Percentiles rank a stretch among this genome's conserved stretches.
These are phyloP conservation scores for Sugiyamaella qingdaonensis DNA, from an alignment of 805 yeast species.

Conservation along the genomic window DNA sequence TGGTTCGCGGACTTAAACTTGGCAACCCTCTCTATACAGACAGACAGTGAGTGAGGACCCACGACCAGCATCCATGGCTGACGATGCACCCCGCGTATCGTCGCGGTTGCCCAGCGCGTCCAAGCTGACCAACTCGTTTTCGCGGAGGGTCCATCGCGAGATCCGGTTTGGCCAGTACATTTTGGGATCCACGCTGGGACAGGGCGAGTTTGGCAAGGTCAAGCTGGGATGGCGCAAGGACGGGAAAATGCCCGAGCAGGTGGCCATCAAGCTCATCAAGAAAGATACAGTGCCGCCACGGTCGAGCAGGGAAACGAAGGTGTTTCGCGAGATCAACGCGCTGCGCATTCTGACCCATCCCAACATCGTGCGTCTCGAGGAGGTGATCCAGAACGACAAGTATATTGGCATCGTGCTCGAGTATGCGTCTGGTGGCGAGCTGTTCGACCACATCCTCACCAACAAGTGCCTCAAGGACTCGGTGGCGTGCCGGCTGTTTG, in stretches of 20 bases:
- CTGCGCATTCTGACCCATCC: conserved; percentile 79
- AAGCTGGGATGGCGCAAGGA: conserved; percentile 93
- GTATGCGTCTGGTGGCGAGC: conserved; percentile 96
- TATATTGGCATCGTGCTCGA: conserved; percentile 95
- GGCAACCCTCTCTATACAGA: too few species aligned
- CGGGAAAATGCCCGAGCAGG: conserved; percentile 48
- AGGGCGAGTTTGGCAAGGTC: conserved; percentile 98
- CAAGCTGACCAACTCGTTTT: conserved; percentile 26
- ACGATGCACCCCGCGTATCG: conserved; percentile 23
- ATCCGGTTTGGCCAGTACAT: conserved; percentile 81
- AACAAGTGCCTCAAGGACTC: conserved; percentile 84
- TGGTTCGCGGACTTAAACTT: not conserved
- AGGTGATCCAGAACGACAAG: conserved; percentile 88
- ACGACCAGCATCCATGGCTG: not conserved
- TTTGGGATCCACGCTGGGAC: conserved; percentile 90
- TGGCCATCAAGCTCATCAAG: conserved; percentile 84
- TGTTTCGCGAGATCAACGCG: conserved; percentile 90
- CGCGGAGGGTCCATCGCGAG: conserved; percentile 30
- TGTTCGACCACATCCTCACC: conserved; percentile 85
- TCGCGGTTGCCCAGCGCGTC: conserved; percentile 26
- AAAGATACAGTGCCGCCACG: conserved; percentile 85
- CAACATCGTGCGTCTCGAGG: conserved; percentile 85
- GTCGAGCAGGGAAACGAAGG: conserved; percentile 80
- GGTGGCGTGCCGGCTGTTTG: conserved; percentile 80
- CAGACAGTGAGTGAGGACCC: too few species aligned